Evolutionary conservation across 371 early-diverging fungal genomes (phyloP), one percentile per base, ranked within the genome.

Genomic region (Haplosporangium sp.): DNA sequence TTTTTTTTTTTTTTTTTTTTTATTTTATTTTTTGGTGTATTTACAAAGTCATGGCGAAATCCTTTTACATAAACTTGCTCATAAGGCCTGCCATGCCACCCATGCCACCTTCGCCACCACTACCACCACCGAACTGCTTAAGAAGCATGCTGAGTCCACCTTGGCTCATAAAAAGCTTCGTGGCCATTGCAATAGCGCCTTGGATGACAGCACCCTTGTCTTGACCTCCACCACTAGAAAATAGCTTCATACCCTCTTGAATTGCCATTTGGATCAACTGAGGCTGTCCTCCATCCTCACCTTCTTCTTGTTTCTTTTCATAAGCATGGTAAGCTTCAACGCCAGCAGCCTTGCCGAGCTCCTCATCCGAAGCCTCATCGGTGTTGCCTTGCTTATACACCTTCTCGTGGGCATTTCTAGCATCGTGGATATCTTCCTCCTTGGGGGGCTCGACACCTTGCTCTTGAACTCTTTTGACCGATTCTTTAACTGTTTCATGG

Each of bases 301-400:
- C 10, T 27, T 57, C 57, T 9, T 34, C 8, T 10, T 63, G 58
- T 0, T 39, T 7, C 5, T 37, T 50, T 42, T 76, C 72, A 38
- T 77, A 84, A 34, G 74, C 74, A 13, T 86, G 59, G 65, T 85
- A 83, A 37, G 88, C 88, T 67, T 86, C 73, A 8, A 85, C 82
- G 69, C 87, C 89, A 53, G 89, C 89, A 58, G 89, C 88, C 57
- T 85, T 84, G 72, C 89, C 89, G 7, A 87, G 79, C 37, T 82
- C 84, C 55, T 84, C 76, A 4, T 87, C 83, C n/a, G 85, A 73
- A 47, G 58, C 78, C 1, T 55, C 56, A 5, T 56, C 52, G 19
- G 76, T 63, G 39, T 65, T 53, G 58, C 75, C 74, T 27, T 78
- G 61, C 38, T 69, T 38, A 71, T 76, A 75, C 50, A 79, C 79